Percentiles rank a stretch among this genome's conserved stretches.
These are phyloP conservation scores for Mycosarcoma maydis DNA, from an alignment of 1,284 basidiomycete genomes.

Conservation along the genomic window DNA sequence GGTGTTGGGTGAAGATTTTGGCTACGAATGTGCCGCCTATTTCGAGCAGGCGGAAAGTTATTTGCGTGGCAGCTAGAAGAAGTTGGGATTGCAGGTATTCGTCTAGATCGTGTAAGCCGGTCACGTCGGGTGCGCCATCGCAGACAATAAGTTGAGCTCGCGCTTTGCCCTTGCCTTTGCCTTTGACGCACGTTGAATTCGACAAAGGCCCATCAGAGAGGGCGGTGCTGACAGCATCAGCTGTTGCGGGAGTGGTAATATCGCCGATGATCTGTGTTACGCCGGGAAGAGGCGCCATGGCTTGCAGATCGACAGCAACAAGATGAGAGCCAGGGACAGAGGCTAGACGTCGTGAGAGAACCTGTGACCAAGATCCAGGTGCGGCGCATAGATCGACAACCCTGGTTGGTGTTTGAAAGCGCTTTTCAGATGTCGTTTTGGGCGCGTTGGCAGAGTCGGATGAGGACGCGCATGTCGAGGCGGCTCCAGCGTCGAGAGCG, in stretches of 20 bases:
- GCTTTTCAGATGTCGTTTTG: background rate
- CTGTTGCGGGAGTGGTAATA: constrained; percentile 71
- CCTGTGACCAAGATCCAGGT: constrained; percentile 70
- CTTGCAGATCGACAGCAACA: constrained; percentile 72
- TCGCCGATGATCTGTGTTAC: constrained; percentile 72
- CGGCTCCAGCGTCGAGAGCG: constrained; percentile 21
- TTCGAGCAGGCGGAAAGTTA: constrained; percentile 71
- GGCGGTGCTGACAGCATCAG: constrained; percentile 70
- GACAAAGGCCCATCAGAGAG: constrained; percentile 64
- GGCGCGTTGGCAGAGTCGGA: background rate
- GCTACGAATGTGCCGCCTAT: constrained; percentile 71
- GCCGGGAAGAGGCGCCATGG: constrained; percentile 72
- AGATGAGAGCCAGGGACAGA: constrained; percentile 61
- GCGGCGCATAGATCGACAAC: constrained; percentile 73
- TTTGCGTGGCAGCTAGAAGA: constrained; percentile 71
- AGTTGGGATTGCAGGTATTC: constrained; percentile 73
- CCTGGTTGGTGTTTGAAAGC: constrained; percentile 50
- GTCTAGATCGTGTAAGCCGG: constrained; percentile 73
- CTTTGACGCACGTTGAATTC: too few species aligned
- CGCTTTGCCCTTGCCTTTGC: constrained; percentile 58
- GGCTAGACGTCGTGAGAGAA: constrained; percentile 65
- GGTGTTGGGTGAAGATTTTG: constrained; percentile 70
- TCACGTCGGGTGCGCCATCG: constrained; percentile 74
- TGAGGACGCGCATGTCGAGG: constrained; percentile 7
- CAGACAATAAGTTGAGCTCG: constrained; percentile 72